Base-by-base conservation (phyloP, 352 stramenopile species). In the Phytophthora sojae region DNA sequence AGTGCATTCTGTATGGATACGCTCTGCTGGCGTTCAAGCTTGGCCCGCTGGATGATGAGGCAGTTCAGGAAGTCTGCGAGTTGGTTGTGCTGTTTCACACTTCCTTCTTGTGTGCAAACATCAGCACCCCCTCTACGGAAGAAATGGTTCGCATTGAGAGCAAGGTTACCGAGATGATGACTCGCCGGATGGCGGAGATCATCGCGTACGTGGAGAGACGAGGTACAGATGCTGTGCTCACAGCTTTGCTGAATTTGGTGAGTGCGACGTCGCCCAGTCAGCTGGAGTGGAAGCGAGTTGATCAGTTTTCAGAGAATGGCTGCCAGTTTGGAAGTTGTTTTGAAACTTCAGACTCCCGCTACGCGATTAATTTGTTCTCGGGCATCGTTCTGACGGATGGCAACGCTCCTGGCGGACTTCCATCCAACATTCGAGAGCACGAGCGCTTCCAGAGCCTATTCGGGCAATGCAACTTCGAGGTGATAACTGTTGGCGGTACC, bases 351-450 rank as follows among this genome's bases (percentile, higher is more conserved):
- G 6, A 49, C 4, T 1, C 19, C 0, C 68, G 77, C 9, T 89
- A 87, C 30, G 64, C 77, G 1, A 57, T 91, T 9, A 91, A 91
- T 37, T n/a, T 90, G 25, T 83, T 88, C 17, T 80, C 70, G 1
- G 83, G 85, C 0, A 50, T 61, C 2, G 69, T 91, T 3, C 52
- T 89, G 6, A 76, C 72, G 0, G 74, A 91, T 53, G 85, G 83
- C 0, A 69, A 73, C 23, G 57, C 71, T 14, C 75, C 80, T 11
- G 70, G 73, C 6, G 75, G 80, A 1, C 58, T 93, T 4, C 80
- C 83, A 15, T 7, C 17, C 0, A 25, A 52, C 0, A 88, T 93
- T 65, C 79, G 80, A 11, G 0, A 58, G 0, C 55, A 80, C 8
- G 2, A 69, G 17, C 50, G 56, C 15, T 93, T 88, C 53, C 29